Base-by-base conservation (phyloP, 1,284 basidiomycete genomes). In the Schizophyllum amplum region DNA sequence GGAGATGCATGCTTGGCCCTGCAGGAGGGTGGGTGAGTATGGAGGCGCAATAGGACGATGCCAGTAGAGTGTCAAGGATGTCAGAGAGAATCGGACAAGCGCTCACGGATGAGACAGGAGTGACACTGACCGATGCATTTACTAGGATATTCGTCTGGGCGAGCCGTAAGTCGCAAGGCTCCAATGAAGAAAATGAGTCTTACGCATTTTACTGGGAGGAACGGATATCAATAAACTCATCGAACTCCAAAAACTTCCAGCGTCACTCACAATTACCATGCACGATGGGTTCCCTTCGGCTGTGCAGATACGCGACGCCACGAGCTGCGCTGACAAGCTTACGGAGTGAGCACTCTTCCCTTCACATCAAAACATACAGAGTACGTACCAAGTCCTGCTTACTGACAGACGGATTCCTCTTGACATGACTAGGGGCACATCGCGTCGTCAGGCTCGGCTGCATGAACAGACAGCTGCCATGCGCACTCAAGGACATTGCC, bases 401-500 rank as follows among this genome's bases (percentile, higher is more conserved):
- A 21, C 42, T 22, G 1, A 21, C 6, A 11, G 46, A 17, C 9
- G 25, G 20, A 17, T 23, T 47, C 13, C 5, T 47, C 53, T 17
- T 54, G 21, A 53, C n/a, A 25, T 46, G 7, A 68, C 73, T 56
- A 68, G 61, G 33, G 64, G 61, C 33, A 49, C 72, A 63, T 82
- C 76, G 27, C 78, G 3, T 42, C 82, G 61, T 81, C n/a, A 74
- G 23, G 75, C 70, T 67, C 81, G 79, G 82, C 82, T 83, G 4
- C 80, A 77, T 7, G 81, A 80, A 25, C 27, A 33, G 17, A 42
- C n/a, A 84, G 78, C 82, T 84, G 52, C 24, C 27, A 47, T 55
- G 25, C 24, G 55, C 20, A 24, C 55, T 33, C 52, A 25, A 17
- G 33, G 24, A n/a, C 15, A 26, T 51, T 24, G 23, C 33, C 20